phyloP scores from a whole-genome alignment of 805 yeast genomes.

The Ogataea zsoltii region DNA sequence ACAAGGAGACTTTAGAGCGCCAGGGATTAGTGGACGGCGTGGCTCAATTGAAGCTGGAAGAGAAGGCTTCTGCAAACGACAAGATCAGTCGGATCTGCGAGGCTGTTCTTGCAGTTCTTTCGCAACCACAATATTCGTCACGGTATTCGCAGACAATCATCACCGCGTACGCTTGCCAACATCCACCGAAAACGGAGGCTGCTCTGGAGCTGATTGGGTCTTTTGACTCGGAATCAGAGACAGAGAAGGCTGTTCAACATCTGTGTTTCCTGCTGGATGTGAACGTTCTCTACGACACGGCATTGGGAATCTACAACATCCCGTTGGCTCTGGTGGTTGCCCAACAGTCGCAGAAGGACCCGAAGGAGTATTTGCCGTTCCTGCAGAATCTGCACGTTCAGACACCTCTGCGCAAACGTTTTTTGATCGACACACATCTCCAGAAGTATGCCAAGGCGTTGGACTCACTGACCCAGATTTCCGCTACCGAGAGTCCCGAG shows the following conservation, averaged over 20 bases:
- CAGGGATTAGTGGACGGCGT: too few species aligned
- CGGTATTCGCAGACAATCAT: conserved; percentile 74
- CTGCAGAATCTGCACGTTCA: conserved; percentile 75
- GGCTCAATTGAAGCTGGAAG: too few species aligned
- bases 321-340: conserved; percentile 81
- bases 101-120: conserved; percentile 58
- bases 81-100: conserved; percentile 81
- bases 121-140: conserved; percentile 49
- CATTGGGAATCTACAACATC: conserved; percentile 81
- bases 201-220: conserved; percentile 68
- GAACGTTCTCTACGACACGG: conserved; percentile 72
- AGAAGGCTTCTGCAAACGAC: conserved; percentile 22
- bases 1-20: conserved; percentile 60
- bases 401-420: conserved; percentile 63
- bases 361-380: conserved; percentile 94
- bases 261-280: conserved; percentile 90
- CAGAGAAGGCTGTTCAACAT: conserved; percentile 71
- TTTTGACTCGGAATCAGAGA: conserved; percentile 45
- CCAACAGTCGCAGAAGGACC: conserved; percentile 96
- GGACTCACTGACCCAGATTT: conserved; percentile 56
- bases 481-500: conserved; percentile 32
- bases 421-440: conserved; percentile 77
- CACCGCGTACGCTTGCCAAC: conserved; percentile 90
- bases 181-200: conserved; percentile 78
- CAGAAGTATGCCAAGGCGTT: conserved; percentile 70